These are phyloP conservation scores for Thraustochytrium striatum DNA, from an alignment of 352 stramenopile genomes.

Conservation along the genomic window DNA sequence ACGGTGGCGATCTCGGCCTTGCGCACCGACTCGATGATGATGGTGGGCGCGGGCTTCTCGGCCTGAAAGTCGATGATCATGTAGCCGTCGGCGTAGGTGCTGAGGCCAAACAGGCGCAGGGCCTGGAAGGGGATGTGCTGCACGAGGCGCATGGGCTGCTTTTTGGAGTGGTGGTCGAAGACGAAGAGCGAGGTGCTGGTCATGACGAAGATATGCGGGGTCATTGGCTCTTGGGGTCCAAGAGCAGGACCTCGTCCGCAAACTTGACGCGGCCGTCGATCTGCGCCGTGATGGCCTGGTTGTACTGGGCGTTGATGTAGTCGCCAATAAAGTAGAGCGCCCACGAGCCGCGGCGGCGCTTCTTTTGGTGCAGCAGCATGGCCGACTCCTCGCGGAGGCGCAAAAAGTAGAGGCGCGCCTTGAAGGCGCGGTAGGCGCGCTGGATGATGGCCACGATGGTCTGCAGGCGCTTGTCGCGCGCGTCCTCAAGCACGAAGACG, in stretches of 20 bases:
- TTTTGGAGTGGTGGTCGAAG: slow-evolving; percentile 10
- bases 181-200: slow-evolving; percentile 30
- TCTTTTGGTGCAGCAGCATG: slow-evolving; percentile 65
- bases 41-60: not conserved
- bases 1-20: slow-evolving; percentile 49
- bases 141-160: not conserved
- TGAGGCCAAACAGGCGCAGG: slow-evolving; percentile 35
- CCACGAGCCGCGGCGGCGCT: not conserved
- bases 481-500: slow-evolving; percentile 79
- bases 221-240: slow-evolving; percentile 38
- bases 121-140: not conserved
- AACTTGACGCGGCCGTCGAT: slow-evolving; percentile 32
- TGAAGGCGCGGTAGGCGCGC: slow-evolving; percentile 72
- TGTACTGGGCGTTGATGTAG: slow-evolving; percentile 44
- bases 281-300: slow-evolving; percentile 17
- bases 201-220: slow-evolving; percentile 12
- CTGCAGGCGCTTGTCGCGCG: slow-evolving; percentile 64
- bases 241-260: not conserved
- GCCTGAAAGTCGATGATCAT: slow-evolving; percentile 29
- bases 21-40: slow-evolving; percentile 41
- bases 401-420: slow-evolving; percentile 69
- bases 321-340: slow-evolving; percentile 34
- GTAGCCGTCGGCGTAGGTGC: slow-evolving; percentile 50
- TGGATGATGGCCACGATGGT: slow-evolving; percentile 66
- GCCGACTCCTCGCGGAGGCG: slow-evolving; percentile 74